Conservation (phyloP, 768 basidiomycete genomes). For the Cystobasidium tubakii region DNA sequence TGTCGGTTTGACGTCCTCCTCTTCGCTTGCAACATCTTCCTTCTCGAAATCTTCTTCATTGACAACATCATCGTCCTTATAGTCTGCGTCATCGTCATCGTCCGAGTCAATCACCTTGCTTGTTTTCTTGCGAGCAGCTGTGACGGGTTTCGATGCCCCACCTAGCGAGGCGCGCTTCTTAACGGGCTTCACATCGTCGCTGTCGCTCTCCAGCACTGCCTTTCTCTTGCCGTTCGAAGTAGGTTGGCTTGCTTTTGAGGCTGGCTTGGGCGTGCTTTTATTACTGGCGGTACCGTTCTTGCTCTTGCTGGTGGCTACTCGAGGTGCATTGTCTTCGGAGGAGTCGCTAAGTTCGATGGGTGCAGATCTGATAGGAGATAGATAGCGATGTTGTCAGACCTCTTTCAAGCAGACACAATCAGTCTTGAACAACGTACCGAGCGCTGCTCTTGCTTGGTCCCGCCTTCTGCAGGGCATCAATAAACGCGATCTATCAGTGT, state of each 20-base stretch:
- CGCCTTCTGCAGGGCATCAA: neutral
- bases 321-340: conserved; percentile 6
- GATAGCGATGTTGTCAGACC: neutral
- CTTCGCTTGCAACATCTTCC: conserved; percentile 13
- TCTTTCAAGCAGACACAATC: neutral
- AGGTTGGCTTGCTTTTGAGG: neutral
- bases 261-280: neutral
- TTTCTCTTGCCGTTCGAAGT: conserved; percentile 21
- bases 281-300: neutral
- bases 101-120: conserved; percentile 9
- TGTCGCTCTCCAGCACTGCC: conserved; percentile 11
- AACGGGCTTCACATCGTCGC: conserved; percentile 30
- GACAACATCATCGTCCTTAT: neutral
- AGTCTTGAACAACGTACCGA: neutral
- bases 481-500: neutral
- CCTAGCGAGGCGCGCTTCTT: conserved; percentile 32
- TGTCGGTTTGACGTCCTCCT: conserved; percentile 22
- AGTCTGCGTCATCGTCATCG: conserved; percentile 15
- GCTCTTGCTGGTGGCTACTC: conserved; percentile 8
- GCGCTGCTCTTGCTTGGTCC: conserved; percentile 1
- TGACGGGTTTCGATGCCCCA: neutral
- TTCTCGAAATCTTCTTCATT: conserved; percentile 33
- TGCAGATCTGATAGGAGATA: neutral
- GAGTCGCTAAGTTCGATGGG: conserved; percentile 7
- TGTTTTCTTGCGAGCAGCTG: conserved; percentile 15